These are phyloP conservation scores for Barnettozyma sucrosica DNA, from an alignment of 805 yeast species.

Conservation along the genomic window DNA sequence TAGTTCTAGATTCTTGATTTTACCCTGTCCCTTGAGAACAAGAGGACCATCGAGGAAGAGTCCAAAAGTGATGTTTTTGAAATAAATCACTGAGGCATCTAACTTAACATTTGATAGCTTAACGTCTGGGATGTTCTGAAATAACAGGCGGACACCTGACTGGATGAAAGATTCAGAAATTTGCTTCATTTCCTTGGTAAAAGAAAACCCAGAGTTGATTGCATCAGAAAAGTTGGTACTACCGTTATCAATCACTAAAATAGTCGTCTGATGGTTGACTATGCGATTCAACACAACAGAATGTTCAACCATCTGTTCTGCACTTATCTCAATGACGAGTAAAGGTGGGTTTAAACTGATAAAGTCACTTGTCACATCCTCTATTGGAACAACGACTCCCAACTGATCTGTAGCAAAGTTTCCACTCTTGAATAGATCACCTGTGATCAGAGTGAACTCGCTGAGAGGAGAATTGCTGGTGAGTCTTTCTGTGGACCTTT, in stretches of 20 bases:
- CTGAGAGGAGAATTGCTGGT: not conserved
- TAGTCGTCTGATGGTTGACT: not conserved
- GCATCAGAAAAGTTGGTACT: not conserved
- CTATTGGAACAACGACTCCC: not conserved
- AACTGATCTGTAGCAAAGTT: not conserved
- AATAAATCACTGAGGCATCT: not conserved
- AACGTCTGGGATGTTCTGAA: not conserved
- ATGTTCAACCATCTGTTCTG: not conserved
- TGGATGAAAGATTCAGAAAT: not conserved
- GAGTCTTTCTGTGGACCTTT: not conserved
- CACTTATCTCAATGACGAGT: not conserved
- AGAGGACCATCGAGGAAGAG: not conserved
- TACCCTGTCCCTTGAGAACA: not conserved
- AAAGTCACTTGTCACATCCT: not conserved
- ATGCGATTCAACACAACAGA: not conserved
- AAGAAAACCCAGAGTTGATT: not conserved
- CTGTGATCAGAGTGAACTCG: not conserved
- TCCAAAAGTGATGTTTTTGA: not conserved
- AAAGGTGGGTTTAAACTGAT: not conserved
- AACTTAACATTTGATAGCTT: not conserved
- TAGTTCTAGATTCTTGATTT: not conserved
- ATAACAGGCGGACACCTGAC: not conserved
- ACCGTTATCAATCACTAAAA: not conserved
- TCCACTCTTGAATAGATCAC: not conserved
- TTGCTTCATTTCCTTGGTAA: not conserved